Conservation (phyloP, 768 basidiomycete species). For the Coprinopsis strossmayeri region DNA sequence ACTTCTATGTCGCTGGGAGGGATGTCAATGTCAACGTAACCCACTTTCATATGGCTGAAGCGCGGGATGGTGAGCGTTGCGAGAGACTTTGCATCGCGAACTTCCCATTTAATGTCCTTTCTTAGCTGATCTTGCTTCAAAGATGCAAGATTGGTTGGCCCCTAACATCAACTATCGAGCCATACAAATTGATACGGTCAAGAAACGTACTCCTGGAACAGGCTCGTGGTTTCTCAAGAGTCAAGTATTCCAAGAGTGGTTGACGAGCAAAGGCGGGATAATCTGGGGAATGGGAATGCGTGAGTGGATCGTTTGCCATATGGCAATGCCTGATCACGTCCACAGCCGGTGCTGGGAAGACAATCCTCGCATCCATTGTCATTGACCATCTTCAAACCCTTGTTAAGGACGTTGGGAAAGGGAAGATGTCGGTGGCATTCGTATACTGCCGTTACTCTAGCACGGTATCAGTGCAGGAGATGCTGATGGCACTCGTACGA, state of each 20-base stretch:
- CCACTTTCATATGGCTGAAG: too few relatives aligned
- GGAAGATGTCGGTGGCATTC: not conserved
- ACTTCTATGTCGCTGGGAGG: too few relatives aligned
- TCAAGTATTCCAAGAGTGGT: not conserved
- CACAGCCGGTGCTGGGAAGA: constrained; percentile 6
- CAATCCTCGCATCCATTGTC: not conserved
- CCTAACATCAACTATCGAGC: too few relatives aligned
- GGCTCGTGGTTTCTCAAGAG: not conserved
- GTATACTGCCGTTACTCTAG: not conserved
- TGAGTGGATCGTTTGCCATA: not conserved
- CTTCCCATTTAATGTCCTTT: too few relatives aligned
- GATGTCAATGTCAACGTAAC: too few relatives aligned
- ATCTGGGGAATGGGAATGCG: not conserved
- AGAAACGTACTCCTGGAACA: not conserved
- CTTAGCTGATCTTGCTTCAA: too few relatives aligned
- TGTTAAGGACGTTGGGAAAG: not conserved
- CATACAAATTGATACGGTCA: not conserved
- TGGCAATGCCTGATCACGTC: not conserved
- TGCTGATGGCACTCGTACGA: not conserved
- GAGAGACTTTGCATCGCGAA: too few relatives aligned
- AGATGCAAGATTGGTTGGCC: too few relatives aligned
- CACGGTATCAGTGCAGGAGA: not conserved
- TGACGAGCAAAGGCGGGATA: not conserved
- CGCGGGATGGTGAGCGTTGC: too few relatives aligned
- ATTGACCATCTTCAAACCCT: not conserved